phyloP scores from a whole-genome alignment of 495 filamentous ascomycete genomes.

The Penicillium waksmanii region DNA sequence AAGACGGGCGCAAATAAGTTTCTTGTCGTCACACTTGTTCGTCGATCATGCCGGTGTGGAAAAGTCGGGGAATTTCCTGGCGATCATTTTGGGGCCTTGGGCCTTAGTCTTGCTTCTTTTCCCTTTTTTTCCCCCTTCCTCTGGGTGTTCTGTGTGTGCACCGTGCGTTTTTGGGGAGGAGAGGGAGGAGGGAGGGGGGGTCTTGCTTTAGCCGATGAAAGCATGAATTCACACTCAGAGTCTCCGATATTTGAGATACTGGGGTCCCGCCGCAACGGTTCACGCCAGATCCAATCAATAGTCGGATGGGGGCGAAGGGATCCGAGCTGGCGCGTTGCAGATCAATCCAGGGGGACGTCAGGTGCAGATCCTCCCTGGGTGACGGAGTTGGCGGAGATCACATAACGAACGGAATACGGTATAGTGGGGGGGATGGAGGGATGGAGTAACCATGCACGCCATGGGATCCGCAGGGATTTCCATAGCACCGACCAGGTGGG shows the following conservation, averaged over 20 bases:
- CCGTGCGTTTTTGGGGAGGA: constrained; percentile 5
- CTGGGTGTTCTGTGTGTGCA: constrained; percentile 6
- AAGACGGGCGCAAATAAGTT: too few relatives aligned
- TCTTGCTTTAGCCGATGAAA: constrained; percentile 4
- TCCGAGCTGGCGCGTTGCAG: constrained; percentile 31
- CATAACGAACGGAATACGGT: constrained; percentile 1
- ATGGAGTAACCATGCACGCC: constrained; percentile 17
- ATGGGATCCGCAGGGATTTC: constrained; percentile 12
- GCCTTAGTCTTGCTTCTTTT: not conserved
- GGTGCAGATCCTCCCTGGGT: constrained; percentile 22
- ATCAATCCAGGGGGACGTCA: constrained; percentile 32
- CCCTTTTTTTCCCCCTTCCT: not conserved
- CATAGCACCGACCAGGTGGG: constrained; percentile 9
- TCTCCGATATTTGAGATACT: constrained; percentile 39
- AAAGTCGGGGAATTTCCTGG: constrained; percentile 8
- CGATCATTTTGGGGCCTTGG: not conserved
- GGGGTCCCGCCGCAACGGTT: constrained; percentile 33
- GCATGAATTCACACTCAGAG: not conserved
- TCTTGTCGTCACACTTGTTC: constrained; percentile 4
- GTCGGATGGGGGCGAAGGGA: constrained; percentile 30
- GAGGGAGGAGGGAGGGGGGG: not conserved
- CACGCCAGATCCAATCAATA: constrained; percentile 37
- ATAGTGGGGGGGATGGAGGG: not conserved
- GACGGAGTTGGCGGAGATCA: constrained; percentile 23
- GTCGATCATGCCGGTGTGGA: constrained; percentile 1